Evolutionary conservation across 352 stramenopile species (phyloP).

Genomic region (Globisporangium takayamanum): DNA sequence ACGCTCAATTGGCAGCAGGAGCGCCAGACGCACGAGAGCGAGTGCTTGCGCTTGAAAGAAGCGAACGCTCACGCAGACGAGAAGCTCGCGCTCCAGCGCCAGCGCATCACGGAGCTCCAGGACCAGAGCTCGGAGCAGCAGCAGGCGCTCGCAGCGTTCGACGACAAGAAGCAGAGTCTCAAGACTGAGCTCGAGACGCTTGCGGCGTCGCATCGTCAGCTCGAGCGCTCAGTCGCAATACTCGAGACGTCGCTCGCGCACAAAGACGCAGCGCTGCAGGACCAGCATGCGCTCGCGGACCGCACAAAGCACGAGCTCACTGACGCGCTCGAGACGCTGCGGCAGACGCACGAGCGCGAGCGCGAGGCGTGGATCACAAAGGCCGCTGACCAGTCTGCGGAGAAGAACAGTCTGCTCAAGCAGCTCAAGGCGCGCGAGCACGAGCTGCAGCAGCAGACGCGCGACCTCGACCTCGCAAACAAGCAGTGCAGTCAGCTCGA

Average conservation of each 20-base stretch:
- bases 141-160: slow-evolving; percentile 19
- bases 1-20: slow-evolving; percentile 35
- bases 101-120: slow-evolving; percentile 36
- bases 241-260: slow-evolving; percentile 41
- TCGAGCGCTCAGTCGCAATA: slow-evolving; percentile 55
- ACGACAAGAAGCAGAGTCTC: slow-evolving; percentile 26
- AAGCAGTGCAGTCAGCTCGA: slow-evolving; percentile 42
- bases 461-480: slow-evolving; percentile 32
- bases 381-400: slow-evolving; percentile 50
- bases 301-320: slow-evolving; percentile 30
- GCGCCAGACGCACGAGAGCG: slow-evolving; percentile 37
- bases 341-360: slow-evolving; percentile 17
- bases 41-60: slow-evolving; percentile 37
- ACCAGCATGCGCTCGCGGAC: slow-evolving; percentile 26
- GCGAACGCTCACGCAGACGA: slow-evolving; percentile 49
- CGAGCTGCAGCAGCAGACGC: slow-evolving; percentile 27
- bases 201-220: slow-evolving; percentile 15
- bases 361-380: slow-evolving; percentile 61
- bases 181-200: slow-evolving; percentile 26
- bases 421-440: slow-evolving; percentile 37
- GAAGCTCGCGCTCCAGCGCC: slow-evolving; percentile 32
- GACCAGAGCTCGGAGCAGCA: slow-evolving; percentile 31
- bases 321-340: slow-evolving; percentile 26
- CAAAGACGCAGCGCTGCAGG: slow-evolving; percentile 26
- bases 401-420: slow-evolving; percentile 46